Conservation (phyloP, 2,329 filamentous ascomycete genomes). For the Colletotrichum higginsianum region DNA sequence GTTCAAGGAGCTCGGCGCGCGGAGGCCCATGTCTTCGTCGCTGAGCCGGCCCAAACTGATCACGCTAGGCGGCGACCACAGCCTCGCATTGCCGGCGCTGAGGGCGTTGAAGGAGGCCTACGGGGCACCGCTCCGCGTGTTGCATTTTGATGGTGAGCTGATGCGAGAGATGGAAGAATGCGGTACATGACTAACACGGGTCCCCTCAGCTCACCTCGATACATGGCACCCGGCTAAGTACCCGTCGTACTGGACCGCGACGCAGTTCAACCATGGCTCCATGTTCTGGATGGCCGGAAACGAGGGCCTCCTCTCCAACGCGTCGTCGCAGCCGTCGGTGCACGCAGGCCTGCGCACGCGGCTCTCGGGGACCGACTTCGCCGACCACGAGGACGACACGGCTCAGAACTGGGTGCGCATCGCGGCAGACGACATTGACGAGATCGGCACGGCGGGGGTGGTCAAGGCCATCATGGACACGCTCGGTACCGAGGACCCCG, state of each 20-base stretch:
- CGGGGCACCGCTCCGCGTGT: slow-evolving; percentile 74
- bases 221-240: slow-evolving; percentile 90
- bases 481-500: slow-evolving; percentile 81
- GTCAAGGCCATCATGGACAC: slow-evolving; percentile 78
- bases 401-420: slow-evolving; percentile 85
- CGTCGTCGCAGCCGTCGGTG: slow-evolving; percentile 78
- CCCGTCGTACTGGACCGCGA: slow-evolving; percentile 79
- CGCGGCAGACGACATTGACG: slow-evolving; percentile 89
- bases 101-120: slow-evolving; percentile 75
- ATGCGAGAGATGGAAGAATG: no score
- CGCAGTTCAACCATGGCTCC: slow-evolving; percentile 87
- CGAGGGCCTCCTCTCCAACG: slow-evolving; percentile 84
- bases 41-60: slow-evolving; percentile 69
- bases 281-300: slow-evolving; percentile 93
- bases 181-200: slow-evolving; percentile 41
- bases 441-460: slow-evolving; percentile 80
- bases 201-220: slow-evolving; percentile 74
- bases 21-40: slow-evolving; percentile 52
- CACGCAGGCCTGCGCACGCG: slow-evolving; percentile 88
- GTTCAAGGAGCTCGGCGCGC: slow-evolving; percentile 75
- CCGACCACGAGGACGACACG: slow-evolving; percentile 80
- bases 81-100: slow-evolving; percentile 78
- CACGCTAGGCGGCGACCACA: slow-evolving; percentile 82
- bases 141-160: slow-evolving; percentile 77
- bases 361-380: slow-evolving; percentile 75